These are phyloP conservation scores for Cryphonectria nitschkei DNA, from an alignment of 2,329 filamentous ascomycete genomes.

Conservation along the genomic window DNA sequence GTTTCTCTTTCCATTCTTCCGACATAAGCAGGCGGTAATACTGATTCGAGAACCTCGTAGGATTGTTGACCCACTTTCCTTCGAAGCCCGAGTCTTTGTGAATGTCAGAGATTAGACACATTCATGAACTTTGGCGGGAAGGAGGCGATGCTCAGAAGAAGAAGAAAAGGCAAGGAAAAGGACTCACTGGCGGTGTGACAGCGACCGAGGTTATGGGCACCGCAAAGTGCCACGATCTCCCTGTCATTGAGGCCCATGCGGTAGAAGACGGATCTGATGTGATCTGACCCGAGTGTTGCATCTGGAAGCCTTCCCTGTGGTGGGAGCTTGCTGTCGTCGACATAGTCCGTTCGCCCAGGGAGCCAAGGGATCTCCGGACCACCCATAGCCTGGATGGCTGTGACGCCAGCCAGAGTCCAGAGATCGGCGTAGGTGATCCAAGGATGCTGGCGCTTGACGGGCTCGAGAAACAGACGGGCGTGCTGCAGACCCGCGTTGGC, in stretches of 20 bases:
- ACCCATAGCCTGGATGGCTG: conserved; percentile 63
- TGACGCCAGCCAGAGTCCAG: conserved; percentile 65
- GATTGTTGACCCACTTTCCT: conserved; percentile 43
- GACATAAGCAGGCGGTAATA: conserved; percentile 41
- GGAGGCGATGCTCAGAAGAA: neutral
- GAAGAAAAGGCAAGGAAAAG: neutral
- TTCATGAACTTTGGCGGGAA: neutral
- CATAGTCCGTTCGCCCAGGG: conserved; percentile 63
- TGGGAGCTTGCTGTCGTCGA: conserved; percentile 63
- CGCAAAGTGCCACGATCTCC: conserved; percentile 89
- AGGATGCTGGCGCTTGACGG: conserved; percentile 59
- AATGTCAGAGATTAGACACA: neutral
- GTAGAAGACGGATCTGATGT: conserved; percentile 89
- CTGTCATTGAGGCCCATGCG: conserved; percentile 98
- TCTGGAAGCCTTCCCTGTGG: conserved; percentile 71
- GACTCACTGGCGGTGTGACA: conserved; percentile 48
- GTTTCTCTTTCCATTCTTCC: conserved; percentile 49
- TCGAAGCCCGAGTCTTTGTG: conserved; percentile 49
- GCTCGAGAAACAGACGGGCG: conserved; percentile 66
- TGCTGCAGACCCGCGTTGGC: conserved; percentile 68
- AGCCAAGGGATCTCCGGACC: conserved; percentile 61
- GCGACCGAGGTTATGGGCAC: conserved; percentile 85
- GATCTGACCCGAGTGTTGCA: conserved; percentile 73
- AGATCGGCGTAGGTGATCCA: conserved; percentile 70
- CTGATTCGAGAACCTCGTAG: conserved; percentile 44